Conservation (phyloP, 345 rosid genomes). For the Brassica carinata region DNA sequence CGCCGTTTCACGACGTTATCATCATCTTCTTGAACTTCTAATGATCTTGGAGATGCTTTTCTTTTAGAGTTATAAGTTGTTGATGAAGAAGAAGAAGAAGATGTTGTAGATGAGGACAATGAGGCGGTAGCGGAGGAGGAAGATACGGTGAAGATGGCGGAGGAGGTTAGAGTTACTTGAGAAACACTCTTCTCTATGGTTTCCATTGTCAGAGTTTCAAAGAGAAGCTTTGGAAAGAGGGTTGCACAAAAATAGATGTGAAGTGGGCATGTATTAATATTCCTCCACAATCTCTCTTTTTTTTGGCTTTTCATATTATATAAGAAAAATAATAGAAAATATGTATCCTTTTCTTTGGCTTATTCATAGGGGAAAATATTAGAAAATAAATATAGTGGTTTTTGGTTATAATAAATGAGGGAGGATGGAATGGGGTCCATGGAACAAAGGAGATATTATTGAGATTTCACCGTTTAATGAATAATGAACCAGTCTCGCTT, state of each 20-base stretch:
- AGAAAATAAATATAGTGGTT: not conserved
- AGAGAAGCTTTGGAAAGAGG: conserved; percentile 36
- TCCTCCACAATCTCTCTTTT: conserved; percentile 21
- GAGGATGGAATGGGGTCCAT: conserved; percentile 33
- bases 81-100: conserved; percentile 38
- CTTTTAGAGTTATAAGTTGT: conserved; percentile 20
- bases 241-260: conserved; percentile 41
- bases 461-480: conserved; percentile 34
- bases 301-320: conserved; percentile 27
- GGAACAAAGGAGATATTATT: conserved; percentile 31
- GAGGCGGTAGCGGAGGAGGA: conserved; percentile 14
- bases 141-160: not conserved
- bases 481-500: conserved; percentile 34
- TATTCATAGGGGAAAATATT: not conserved
- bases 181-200: conserved; percentile 47
- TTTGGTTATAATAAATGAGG: conserved; percentile 2
- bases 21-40: conserved; percentile 28
- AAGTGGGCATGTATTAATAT: conserved; percentile 42
- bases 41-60: conserved; percentile 43
- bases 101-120: conserved; percentile 36
- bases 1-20: conserved; percentile 34
- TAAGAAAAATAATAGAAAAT: not conserved
- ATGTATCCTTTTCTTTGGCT: not conserved
- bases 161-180: conserved; percentile 32
- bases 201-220: conserved; percentile 42